phyloP scores from a whole-genome alignment of 306 rosid genomes.

The Notholithocarpus densiflorus region DNA sequence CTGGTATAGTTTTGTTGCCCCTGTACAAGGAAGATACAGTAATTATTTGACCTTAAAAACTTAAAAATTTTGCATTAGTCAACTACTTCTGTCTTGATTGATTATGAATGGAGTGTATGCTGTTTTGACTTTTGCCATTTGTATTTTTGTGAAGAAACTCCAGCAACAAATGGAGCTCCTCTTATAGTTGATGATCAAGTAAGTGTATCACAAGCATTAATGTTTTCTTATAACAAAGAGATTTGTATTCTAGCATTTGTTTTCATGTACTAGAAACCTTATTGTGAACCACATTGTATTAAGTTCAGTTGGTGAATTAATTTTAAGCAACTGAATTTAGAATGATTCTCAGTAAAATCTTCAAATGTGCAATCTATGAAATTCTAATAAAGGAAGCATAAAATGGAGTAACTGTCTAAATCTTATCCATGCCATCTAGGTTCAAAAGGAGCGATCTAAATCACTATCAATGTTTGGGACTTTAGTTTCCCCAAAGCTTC shows the following conservation, averaged over 20 bases:
- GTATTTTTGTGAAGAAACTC: conserved; percentile 22
- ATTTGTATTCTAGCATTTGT: conserved; percentile 11
- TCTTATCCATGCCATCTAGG: conserved; percentile 32
- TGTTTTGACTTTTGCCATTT: conserved; percentile 23
- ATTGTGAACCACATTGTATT: not conserved
- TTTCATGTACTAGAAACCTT: conserved; percentile 9
- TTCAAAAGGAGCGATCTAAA: conserved; percentile 61
- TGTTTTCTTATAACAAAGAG: not conserved
- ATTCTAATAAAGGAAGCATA: not conserved
- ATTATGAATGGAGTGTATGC: conserved; percentile 14
- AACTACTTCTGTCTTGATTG: conserved; percentile 6
- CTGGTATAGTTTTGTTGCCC: conserved; percentile 35
- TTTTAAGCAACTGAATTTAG: conserved; percentile 5
- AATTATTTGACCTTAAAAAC: conserved; percentile 2
- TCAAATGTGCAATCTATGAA: not conserved
- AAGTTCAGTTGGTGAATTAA: conserved; percentile 5
- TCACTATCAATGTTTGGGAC: conserved; percentile 69
- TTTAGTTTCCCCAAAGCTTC: conserved; percentile 89
- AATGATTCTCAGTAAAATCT: not conserved
- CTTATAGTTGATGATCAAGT: conserved; percentile 45
- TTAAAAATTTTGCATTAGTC: not conserved
- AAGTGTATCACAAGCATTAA: conserved; percentile 18
- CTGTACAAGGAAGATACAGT: conserved; percentile 4
- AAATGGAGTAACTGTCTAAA: conserved; percentile 9
- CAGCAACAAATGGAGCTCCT: conserved; percentile 29